A percentile compares a stretch with the other conserved stretches of the same genome.
phyloP scores from a whole-genome alignment of 768 basidiomycete species.

The Wakefieldia striispora region DNA sequence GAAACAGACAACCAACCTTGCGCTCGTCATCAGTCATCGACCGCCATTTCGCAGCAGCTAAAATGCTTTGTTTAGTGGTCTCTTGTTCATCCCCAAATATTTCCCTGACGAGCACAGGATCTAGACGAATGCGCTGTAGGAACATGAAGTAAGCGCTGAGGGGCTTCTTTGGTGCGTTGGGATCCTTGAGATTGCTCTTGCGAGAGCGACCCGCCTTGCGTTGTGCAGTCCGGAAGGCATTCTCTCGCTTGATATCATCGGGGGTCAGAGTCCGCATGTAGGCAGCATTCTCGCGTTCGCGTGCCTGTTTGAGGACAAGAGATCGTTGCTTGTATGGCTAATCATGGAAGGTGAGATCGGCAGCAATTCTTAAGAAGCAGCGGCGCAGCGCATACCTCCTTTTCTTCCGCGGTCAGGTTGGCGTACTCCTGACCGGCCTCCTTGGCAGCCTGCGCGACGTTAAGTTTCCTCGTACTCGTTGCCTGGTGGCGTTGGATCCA shows the following conservation, averaged over 20 bases:
- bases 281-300: conserved; percentile 76
- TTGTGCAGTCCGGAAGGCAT: conserved; percentile 86
- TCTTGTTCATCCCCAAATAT: conserved; percentile 90
- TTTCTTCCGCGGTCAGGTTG: conserved; percentile 71
- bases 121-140: conserved; percentile 83
- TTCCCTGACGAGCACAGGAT: conserved; percentile 67
- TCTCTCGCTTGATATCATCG: conserved; percentile 93
- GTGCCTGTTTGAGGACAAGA: conserved; percentile 77
- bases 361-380: conserved; percentile 23
- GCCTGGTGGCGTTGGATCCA: conserved; percentile 89
- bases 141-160: conserved; percentile 95
- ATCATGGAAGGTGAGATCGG: conserved; percentile 21
- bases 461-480: conserved; percentile 78
- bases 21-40: conserved; percentile 92
- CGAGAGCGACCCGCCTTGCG: conserved; percentile 90
- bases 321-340: conserved; percentile 87
- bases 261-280: conserved; percentile 90
- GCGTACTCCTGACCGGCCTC: conserved; percentile 92
- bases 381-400: conserved; percentile 58
- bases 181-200: conserved; percentile 94
- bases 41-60: conserved; percentile 92
- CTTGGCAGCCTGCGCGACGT: conserved; percentile 93
- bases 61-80: conserved; percentile 91
- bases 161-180: conserved; percentile 95
- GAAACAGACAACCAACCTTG: conserved; percentile 54